phyloP scores from a whole-genome alignment of 768 basidiomycete genomes.

The Neoboletus magnificus region DNA sequence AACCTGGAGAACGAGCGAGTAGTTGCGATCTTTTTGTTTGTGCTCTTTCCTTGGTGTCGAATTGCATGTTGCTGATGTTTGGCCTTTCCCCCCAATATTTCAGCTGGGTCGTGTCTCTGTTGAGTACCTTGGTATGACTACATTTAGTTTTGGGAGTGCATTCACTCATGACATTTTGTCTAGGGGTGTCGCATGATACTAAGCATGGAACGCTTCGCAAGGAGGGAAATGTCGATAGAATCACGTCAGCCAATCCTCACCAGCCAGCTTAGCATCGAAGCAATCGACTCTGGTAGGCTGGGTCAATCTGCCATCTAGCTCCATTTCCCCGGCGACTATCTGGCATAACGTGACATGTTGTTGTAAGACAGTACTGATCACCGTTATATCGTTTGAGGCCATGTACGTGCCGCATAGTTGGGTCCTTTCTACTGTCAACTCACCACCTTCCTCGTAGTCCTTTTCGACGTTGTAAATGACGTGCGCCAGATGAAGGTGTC shows the following conservation, averaged over 20 bases:
- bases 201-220: constrained; percentile 3
- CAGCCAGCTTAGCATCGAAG: constrained; percentile 5
- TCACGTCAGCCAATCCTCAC: constrained; percentile 2
- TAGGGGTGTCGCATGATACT: too few species aligned
- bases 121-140: constrained; percentile 14
- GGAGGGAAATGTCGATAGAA: neutral
- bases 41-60: neutral
- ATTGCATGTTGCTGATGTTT: neutral
- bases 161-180: neutral
- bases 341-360: neutral
- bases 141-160: neutral
- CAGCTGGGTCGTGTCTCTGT: constrained; percentile 15
- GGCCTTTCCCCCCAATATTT: neutral
- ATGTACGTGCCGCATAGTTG: neutral
- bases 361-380: neutral
- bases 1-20: neutral
- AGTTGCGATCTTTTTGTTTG: constrained; percentile 6
- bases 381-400: neutral
- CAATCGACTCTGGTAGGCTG: neutral
- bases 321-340: neutral
- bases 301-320: neutral
- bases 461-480: neutral
- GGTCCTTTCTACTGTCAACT: neutral
- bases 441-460: neutral
- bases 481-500: neutral